Percentiles rank a stretch among this genome's conserved stretches.
Conservation (phyloP, 345 rosid genomes). For the Mallotus nudiflorus region DNA sequence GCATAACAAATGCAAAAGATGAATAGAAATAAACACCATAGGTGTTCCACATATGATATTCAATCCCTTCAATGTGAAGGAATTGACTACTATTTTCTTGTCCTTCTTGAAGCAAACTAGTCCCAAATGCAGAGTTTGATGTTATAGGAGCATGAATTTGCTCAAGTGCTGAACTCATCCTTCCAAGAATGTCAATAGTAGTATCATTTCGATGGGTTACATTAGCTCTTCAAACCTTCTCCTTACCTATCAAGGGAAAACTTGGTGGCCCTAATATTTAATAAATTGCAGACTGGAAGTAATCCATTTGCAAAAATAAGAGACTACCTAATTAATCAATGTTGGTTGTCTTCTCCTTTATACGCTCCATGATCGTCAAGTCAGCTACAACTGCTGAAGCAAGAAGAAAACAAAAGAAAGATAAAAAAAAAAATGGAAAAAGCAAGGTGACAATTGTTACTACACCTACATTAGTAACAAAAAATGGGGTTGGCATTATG, state of each 20-base stretch:
- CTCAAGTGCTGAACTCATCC: constrained; percentile 67
- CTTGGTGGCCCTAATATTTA: constrained; percentile 54
- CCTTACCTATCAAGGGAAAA: constrained; percentile 73
- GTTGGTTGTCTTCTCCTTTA: no score
- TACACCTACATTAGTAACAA: no score
- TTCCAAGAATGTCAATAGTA: constrained; percentile 62
- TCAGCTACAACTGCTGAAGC: no score
- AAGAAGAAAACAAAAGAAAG: no score
- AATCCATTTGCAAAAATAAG: constrained; percentile 58
- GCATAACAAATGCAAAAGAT: constrained; percentile 79
- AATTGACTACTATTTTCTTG: constrained; percentile 95
- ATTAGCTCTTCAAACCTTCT: constrained; percentile 36
- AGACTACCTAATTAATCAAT: not conserved
- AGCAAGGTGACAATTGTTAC: no score
- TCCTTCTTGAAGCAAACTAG: constrained; percentile 81
- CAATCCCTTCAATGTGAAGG: constrained; percentile 86
- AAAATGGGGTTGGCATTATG: no score
- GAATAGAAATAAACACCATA: constrained; percentile 94
- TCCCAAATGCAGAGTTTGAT: constrained; percentile 81
- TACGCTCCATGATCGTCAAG: no score
- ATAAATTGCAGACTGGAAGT: constrained; percentile 68
- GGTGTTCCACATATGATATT: constrained; percentile 95
- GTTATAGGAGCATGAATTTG: constrained; percentile 58
- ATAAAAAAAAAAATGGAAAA: no score
- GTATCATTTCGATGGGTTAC: constrained; percentile 42